phyloP scores from a whole-genome alignment of 2,329 filamentous ascomycete genomes.

The Alternaria postmessia region DNA sequence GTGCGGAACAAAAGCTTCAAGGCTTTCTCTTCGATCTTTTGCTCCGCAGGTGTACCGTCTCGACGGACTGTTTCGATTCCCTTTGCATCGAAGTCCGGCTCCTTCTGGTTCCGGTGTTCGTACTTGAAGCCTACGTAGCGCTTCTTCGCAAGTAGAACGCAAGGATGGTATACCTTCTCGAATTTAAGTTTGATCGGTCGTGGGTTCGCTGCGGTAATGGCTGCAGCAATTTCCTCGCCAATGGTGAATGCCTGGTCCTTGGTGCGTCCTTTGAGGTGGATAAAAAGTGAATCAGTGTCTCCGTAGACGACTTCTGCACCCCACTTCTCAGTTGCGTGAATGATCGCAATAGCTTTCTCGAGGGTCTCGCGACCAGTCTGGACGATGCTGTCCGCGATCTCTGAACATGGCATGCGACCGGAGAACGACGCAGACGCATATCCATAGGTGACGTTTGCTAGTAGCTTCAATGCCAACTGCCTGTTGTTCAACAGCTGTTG shows the following conservation, averaged over 20 bases:
- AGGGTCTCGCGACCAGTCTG: slow-evolving; percentile 94
- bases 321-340: slow-evolving; percentile 88
- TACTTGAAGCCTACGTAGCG: slow-evolving; percentile 99
- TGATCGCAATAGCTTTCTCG: slow-evolving; percentile 90
- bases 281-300: slow-evolving; percentile 94
- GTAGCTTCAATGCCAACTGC: slow-evolving; percentile 90
- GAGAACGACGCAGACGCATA: slow-evolving; percentile 98
- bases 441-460: slow-evolving; percentile 98
- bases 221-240: slow-evolving; percentile 88
- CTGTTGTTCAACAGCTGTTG: slow-evolving; percentile 92
- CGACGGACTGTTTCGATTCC: slow-evolving; percentile 97
- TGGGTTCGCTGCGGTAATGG: slow-evolving; percentile 88
- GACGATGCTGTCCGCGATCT: slow-evolving; percentile 98
- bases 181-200: slow-evolving; percentile 95
- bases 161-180: slow-evolving; percentile 97
- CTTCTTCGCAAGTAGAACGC: slow-evolving; percentile 93
- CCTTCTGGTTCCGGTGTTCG: slow-evolving; percentile 75
- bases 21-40: slow-evolving; percentile 94
- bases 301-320: slow-evolving; percentile 97
- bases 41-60: slow-evolving; percentile 92
- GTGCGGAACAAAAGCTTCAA: slow-evolving; percentile 90
- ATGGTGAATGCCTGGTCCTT: slow-evolving; percentile 90
- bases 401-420: slow-evolving; percentile 95
- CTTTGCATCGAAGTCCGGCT: slow-evolving; percentile 95
- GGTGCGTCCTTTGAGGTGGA: slow-evolving; percentile 86